Percentiles rank a stretch among this genome's conserved stretches.
These are phyloP conservation scores for Fusarium subglutinans DNA, from an alignment of 2,329 filamentous ascomycete species.

Conservation along the genomic window DNA sequence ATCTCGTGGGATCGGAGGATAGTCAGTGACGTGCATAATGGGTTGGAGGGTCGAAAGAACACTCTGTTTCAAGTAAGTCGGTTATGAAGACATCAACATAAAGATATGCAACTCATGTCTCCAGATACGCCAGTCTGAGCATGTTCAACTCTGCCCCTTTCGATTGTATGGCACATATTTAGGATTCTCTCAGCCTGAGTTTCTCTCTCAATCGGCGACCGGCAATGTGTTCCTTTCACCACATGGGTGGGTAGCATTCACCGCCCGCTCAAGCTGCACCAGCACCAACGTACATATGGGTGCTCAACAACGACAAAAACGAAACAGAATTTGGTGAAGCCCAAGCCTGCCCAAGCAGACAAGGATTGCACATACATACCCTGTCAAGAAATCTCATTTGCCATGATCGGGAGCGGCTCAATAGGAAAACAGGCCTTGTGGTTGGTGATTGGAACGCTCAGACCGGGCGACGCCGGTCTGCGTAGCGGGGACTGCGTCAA, in stretches of 20 bases:
- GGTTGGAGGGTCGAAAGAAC: background rate
- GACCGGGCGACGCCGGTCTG: constrained; percentile 16
- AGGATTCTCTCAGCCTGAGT: background rate
- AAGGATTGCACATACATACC: constrained; percentile 9
- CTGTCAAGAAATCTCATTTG: constrained; percentile 5
- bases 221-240: background rate
- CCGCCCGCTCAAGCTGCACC: constrained; percentile 22
- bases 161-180: background rate
- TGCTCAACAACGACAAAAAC: constrained; percentile 6
- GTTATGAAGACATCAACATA: background rate
- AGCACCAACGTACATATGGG: constrained; percentile 6
- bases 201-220: background rate
- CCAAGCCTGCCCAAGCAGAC: constrained; percentile 2
- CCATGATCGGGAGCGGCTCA: background rate
- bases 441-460: constrained; percentile 19
- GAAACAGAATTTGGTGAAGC: constrained; percentile 16
- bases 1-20: constrained; percentile 6
- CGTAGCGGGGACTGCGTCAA: constrained; percentile 25
- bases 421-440: background rate
- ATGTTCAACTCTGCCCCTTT: background rate
- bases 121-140: background rate
- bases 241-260: constrained; percentile 8
- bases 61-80: background rate
- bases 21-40: constrained; percentile 18
- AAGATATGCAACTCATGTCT: background rate